These are phyloP conservation scores for Xanthoparmelia taractica DNA, from an alignment of 495 filamentous ascomycete genomes.

Conservation along the genomic window DNA sequence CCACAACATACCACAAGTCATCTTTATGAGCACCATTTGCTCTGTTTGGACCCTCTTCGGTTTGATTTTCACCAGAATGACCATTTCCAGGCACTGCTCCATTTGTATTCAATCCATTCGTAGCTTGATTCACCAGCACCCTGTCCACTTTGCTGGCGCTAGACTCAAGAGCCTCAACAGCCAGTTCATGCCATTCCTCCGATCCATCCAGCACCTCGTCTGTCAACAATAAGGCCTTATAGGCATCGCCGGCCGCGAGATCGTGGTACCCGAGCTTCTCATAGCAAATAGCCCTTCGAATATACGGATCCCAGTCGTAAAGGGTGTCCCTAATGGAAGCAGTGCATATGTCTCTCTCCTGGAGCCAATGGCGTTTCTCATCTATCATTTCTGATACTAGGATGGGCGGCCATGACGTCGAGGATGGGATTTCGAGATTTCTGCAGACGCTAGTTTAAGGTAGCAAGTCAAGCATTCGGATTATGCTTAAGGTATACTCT, in stretches of 20 bases:
- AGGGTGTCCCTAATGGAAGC: constrained; percentile 43
- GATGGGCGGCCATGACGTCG: constrained; percentile 7
- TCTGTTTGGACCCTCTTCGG: not conserved
- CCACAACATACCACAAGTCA: constrained; percentile 28
- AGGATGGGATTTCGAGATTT: not conserved
- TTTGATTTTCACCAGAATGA: not conserved
- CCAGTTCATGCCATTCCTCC: constrained; percentile 54
- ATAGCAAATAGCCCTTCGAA: constrained; percentile 64
- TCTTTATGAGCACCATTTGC: not conserved
- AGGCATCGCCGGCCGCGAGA: constrained; percentile 81
- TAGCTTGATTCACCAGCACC: constrained; percentile 3
- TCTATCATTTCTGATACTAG: constrained; percentile 1
- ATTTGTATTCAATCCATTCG: constrained; percentile 13
- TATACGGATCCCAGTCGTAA: constrained; percentile 71
- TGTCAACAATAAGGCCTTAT: constrained; percentile 73
- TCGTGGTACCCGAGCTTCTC: constrained; percentile 77
- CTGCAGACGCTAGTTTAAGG: constrained; percentile 13
- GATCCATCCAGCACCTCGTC: constrained; percentile 56
- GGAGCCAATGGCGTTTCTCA: constrained; percentile 17
- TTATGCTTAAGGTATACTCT: no score
- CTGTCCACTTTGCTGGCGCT: constrained; percentile 14
- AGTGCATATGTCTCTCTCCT: constrained; percentile 14
- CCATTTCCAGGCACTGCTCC: not conserved
- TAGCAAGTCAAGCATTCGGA: constrained; percentile 4
- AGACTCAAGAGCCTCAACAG: constrained; percentile 34